Conservation (phyloP, 495 filamentous ascomycete species). For the Penicillium parvum region DNA sequence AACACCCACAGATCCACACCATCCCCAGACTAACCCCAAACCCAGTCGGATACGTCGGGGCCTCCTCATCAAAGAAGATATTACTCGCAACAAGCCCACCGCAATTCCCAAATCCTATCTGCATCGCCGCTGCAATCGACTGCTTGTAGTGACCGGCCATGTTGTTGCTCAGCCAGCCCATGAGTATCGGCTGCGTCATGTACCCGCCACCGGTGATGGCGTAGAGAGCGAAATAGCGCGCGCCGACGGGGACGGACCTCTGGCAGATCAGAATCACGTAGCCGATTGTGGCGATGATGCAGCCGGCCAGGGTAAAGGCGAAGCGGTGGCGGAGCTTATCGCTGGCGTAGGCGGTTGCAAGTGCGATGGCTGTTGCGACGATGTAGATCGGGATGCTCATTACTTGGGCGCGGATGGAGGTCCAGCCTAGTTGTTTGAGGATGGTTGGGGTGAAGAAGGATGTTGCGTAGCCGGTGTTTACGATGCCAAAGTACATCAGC, state of each 20-base stretch:
- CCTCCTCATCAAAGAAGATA: conserved; percentile 46
- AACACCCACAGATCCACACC: conserved; percentile 45
- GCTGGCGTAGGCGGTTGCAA: conserved; percentile 41
- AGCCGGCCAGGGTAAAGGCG: conserved; percentile 46
- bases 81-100: conserved; percentile 52
- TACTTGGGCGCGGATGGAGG: conserved; percentile 45
- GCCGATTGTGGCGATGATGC: conserved; percentile 43
- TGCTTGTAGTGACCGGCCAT: conserved; percentile 57
- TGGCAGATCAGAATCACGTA: conserved; percentile 48
- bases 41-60: conserved; percentile 46
- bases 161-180: conserved; percentile 54
- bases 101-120: conserved; percentile 51
- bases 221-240: conserved; percentile 50
- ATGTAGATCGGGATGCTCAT: conserved; percentile 55
- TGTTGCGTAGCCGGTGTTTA: conserved; percentile 47
- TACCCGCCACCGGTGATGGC: conserved; percentile 45
- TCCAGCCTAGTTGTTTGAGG: conserved; percentile 53
- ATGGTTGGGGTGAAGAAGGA: conserved; percentile 56
- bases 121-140: conserved; percentile 45
- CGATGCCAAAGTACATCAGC: conserved; percentile 48
- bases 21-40: conserved; percentile 47
- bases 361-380: conserved; percentile 43
- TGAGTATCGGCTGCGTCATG: conserved; percentile 39
- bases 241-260: conserved; percentile 28
- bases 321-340: conserved; percentile 49